These are phyloP conservation scores for Coleophoma cylindrospora DNA, from an alignment of 2,329 filamentous ascomycete genomes.

Conservation along the genomic window DNA sequence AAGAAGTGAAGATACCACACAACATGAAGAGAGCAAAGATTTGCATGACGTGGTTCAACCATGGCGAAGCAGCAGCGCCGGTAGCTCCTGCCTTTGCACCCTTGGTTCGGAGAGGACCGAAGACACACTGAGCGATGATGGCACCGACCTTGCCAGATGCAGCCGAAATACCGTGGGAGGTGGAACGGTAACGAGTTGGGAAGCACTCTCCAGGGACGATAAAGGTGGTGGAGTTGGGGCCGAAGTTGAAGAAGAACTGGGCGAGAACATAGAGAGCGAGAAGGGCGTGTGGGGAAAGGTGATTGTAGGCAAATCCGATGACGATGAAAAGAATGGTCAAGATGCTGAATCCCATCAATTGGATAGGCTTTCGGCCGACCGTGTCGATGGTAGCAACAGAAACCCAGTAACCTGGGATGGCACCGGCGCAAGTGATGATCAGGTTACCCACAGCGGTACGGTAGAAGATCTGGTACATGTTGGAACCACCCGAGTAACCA, in stretches of 20 bases:
- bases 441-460: slow-evolving; percentile 72
- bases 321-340: slow-evolving; percentile 56
- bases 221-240: slow-evolving; percentile 27
- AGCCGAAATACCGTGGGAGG: slow-evolving; percentile 25
- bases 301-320: slow-evolving; percentile 30
- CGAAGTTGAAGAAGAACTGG: slow-evolving; percentile 63
- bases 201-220: slow-evolving; percentile 27
- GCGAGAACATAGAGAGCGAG: slow-evolving; percentile 56
- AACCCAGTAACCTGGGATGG: slow-evolving; percentile 77
- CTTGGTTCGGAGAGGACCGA: slow-evolving; percentile 43
- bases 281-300: slow-evolving; percentile 41
- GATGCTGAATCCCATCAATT: slow-evolving; percentile 54
- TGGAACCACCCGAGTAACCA: slow-evolving; percentile 59
- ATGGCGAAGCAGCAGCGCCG: slow-evolving; percentile 29
- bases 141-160: slow-evolving; percentile 25
- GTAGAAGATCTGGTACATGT: slow-evolving; percentile 64
- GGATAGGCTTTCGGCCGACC: slow-evolving; percentile 70
- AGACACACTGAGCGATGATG: slow-evolving; percentile 39
- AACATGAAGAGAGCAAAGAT: slow-evolving; percentile 82
- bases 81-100: slow-evolving; percentile 19
- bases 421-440: slow-evolving; percentile 70
- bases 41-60: slow-evolving; percentile 70
- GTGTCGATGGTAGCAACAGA: slow-evolving; percentile 69
- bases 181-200: slow-evolving; percentile 24
- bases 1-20: slow-evolving; percentile 59